Evolutionary conservation across 257 asterid species (phyloP).

Genomic region (Solanum piurae): DNA sequence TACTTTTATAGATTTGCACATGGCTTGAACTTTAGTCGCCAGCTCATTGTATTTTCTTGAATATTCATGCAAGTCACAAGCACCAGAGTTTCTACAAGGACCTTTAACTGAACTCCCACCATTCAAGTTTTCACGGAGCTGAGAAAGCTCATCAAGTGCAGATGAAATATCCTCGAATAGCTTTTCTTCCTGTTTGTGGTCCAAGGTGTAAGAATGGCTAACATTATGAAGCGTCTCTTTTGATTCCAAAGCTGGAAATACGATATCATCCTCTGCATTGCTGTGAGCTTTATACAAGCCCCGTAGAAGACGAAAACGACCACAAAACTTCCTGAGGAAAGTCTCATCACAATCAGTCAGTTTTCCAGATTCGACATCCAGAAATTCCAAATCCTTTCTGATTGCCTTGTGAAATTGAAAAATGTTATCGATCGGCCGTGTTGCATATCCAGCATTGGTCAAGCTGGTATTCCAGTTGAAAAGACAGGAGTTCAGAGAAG

Average conservation of each 20-base stretch:
- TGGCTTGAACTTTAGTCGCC: conserved; percentile 87
- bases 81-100: conserved; percentile 15
- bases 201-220: conserved; percentile 92
- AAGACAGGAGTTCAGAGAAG: conserved; percentile 83
- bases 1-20: conserved; percentile 96
- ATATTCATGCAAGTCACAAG: conserved; percentile 22
- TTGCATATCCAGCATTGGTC: conserved; percentile 29
- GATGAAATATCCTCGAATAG: conserved; percentile 85
- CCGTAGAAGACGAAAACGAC: conserved; percentile 88
- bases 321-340: conserved; percentile 75
- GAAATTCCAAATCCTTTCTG: conserved; percentile 88
- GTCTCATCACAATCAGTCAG: conserved; percentile 62
- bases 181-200: conserved; percentile 93
- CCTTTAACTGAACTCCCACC: conserved; percentile 26
- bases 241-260: conserved; percentile 93
- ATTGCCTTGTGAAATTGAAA: conserved; percentile 95
- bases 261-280: conserved; percentile 98
- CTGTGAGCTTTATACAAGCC: conserved; percentile 96
- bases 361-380: conserved; percentile 79
- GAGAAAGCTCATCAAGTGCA: conserved; percentile 64
- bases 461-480: conserved; percentile 76
- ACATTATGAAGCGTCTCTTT: conserved; percentile 91
- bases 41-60: conserved; percentile 59
- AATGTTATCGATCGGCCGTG: conserved; percentile 84
- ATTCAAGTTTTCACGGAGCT: conserved; percentile 48